Percentiles rank a stretch among this genome's conserved stretches.
Conservation (phyloP, 345 rosid species). For the Euphorbia peplus region DNA sequence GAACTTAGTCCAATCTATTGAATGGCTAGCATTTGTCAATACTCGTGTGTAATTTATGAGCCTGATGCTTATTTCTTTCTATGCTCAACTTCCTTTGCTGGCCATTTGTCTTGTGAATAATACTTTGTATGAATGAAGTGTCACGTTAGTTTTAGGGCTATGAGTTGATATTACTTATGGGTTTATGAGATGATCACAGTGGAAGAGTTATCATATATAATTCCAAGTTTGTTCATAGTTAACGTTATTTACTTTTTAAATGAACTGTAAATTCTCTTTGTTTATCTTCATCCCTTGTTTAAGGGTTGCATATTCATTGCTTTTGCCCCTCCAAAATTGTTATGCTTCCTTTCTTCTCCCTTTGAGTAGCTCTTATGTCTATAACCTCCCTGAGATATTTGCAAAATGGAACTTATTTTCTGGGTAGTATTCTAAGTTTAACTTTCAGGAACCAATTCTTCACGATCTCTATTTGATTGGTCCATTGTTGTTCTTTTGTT, state of each 20-base stretch:
- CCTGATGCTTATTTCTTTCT: not conserved
- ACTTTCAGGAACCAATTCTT: not conserved
- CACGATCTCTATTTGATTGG: not conserved
- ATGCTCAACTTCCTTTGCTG: not conserved
- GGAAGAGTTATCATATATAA: not conserved
- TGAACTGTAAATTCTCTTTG: not conserved
- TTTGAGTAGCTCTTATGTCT: not conserved
- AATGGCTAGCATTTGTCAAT: not conserved
- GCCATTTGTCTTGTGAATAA: not conserved
- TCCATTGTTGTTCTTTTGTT: constrained; percentile 13
- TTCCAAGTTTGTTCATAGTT: not conserved
- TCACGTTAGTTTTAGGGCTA: not conserved
- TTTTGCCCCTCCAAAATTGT: not conserved
- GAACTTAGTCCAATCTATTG: not conserved
- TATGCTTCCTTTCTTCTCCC: not conserved
- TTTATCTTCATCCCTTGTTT: not conserved
- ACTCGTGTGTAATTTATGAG: not conserved
- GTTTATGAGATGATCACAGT: not conserved
- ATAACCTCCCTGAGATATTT: not conserved
- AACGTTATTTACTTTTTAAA: not conserved
- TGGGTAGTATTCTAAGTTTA: not conserved
- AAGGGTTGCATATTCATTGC: not conserved
- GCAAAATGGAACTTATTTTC: not conserved
- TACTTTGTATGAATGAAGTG: not conserved
- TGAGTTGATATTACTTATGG: not conserved